Evolutionary conservation across 108 stramenopile species (phyloP).

Genomic region (Nitzschia sp.): DNA sequence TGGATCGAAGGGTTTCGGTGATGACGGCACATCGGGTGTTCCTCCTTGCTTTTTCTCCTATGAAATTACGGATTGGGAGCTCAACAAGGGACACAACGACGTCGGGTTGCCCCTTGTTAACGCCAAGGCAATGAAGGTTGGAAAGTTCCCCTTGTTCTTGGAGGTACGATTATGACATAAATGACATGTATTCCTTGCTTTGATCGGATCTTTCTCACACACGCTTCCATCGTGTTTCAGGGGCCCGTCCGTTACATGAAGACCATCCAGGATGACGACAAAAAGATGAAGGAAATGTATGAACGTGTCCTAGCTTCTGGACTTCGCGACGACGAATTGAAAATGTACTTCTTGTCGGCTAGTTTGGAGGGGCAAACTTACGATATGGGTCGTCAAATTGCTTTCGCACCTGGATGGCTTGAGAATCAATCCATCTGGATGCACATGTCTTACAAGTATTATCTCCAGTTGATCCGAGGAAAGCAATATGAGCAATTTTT

Average conservation of each 20-base stretch:
- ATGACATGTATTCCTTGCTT: not conserved
- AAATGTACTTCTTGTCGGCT: constrained; percentile 89
- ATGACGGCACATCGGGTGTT: constrained; percentile 85
- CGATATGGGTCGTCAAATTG: constrained; percentile 96
- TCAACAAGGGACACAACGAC: constrained; percentile 50
- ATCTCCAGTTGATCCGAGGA: constrained; percentile 91
- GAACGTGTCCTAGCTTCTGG: constrained; percentile 73
- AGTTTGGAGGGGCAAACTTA: constrained; percentile 87
- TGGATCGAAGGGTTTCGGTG: constrained; percentile 75
- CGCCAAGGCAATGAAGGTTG: constrained; percentile 79
- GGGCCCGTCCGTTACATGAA: constrained; percentile 95
- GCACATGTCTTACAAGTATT: constrained; percentile 98
- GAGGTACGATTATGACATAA: constrained; percentile 57
- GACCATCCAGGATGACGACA: constrained; percentile 76
- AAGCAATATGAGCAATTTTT: constrained; percentile 93
- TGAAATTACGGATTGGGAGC: constrained; percentile 73
- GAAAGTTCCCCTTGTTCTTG: constrained; percentile 89
- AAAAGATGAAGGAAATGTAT: constrained; percentile 78
- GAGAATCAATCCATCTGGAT: constrained; percentile 96
- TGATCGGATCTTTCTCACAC: too few relatives aligned
- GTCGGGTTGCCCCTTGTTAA: constrained; percentile 78
- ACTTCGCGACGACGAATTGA: constrained; percentile 82
- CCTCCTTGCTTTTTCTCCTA: constrained; percentile 85
- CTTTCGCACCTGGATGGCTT: constrained; percentile 94
- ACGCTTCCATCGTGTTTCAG: not conserved